Conservation (phyloP, 129 eudicot species). For the Escallonia rubra region DNA sequence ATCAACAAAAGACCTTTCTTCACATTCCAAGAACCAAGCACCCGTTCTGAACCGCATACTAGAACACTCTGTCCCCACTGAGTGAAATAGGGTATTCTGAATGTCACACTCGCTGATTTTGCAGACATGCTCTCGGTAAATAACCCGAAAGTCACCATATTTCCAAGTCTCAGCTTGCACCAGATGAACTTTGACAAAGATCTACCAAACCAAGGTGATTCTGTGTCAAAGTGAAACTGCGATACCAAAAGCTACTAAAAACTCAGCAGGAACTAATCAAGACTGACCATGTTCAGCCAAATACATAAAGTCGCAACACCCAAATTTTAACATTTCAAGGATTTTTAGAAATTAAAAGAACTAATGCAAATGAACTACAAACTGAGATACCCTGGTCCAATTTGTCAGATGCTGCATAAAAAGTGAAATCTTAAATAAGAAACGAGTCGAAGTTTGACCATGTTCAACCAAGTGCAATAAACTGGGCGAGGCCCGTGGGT, state of each 20-base stretch:
- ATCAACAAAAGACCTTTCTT: slow-evolving; percentile 72
- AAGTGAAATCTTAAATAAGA: too few species aligned
- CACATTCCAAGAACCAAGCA: slow-evolving; percentile 90
- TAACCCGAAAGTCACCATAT: slow-evolving; percentile 70
- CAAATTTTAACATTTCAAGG: background rate
- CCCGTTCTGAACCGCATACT: slow-evolving; percentile 78
- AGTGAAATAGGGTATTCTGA: slow-evolving; percentile 85
- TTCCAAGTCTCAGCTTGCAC: slow-evolving; percentile 7
- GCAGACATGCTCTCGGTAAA: slow-evolving; percentile 48
- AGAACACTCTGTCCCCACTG: slow-evolving; percentile 93
- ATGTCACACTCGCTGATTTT: slow-evolving; percentile 59
- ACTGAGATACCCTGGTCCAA: too few species aligned
- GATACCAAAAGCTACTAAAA: too few species aligned
- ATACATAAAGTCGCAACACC: background rate
- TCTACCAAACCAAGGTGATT: slow-evolving; percentile 13
- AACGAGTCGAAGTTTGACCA: too few species aligned
- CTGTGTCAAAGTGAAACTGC: background rate
- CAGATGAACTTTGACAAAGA: background rate
- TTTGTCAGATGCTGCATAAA: too few species aligned
- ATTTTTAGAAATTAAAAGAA: too few species aligned
- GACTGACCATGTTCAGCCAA: background rate
- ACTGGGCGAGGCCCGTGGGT: too few species aligned
- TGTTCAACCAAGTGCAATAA: too few species aligned
- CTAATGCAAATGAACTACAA: too few species aligned
- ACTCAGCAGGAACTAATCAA: background rate